Conservation (phyloP, 345 rosid species). For the Citrus cavaleriei region DNA sequence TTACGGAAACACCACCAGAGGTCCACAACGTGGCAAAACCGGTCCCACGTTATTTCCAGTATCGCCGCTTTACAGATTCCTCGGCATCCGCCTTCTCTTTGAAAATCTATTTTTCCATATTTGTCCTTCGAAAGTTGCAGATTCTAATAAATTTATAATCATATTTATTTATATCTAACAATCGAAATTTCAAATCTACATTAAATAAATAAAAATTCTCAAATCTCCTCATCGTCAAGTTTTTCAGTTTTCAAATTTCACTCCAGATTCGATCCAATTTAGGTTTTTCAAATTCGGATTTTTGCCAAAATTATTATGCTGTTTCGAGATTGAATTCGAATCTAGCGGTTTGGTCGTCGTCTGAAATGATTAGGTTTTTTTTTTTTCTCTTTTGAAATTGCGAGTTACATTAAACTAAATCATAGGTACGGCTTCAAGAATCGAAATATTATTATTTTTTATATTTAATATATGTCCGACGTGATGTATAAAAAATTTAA, state of each 20-base stretch:
- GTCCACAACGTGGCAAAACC: background rate
- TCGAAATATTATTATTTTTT: background rate
- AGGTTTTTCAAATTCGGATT: background rate
- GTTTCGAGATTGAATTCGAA: background rate
- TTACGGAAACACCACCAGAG: background rate
- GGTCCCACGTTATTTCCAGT: background rate
- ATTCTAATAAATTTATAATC: background rate
- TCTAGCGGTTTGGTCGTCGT: background rate
- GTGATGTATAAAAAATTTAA: background rate
- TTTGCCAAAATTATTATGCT: background rate
- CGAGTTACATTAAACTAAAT: background rate
- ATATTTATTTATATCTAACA: background rate
- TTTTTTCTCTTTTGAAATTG: background rate
- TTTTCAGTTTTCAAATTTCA: background rate
- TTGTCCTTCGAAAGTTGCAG: background rate
- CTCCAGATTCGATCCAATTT: background rate
- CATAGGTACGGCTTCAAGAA: slow-evolving; percentile 1
- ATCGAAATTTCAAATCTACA: background rate
- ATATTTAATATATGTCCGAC: background rate
- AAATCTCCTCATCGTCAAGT: background rate
- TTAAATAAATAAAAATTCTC: too few species aligned
- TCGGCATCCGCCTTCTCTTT: background rate
- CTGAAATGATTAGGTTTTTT: background rate
- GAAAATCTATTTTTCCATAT: background rate
- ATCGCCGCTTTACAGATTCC: background rate